Base-by-base conservation (phyloP, 1,284 basidiomycete species). In the Puccinia horiana region DNA sequence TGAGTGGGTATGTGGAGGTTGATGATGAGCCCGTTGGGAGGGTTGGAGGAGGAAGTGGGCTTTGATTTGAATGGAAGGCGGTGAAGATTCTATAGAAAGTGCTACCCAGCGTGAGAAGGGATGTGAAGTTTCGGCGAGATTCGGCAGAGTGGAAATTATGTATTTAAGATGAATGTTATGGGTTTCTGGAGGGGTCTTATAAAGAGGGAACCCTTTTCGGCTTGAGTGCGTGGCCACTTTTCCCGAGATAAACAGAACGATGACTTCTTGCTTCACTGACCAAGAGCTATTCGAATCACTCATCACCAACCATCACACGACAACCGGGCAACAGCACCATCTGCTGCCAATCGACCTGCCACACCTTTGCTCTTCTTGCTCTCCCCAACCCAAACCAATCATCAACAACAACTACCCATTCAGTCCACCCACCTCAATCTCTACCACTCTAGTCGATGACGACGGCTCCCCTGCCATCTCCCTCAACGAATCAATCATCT, bases 251-350 rank as follows among this genome's bases (percentile, higher is more conserved):
- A 32, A 29, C 11, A 26, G 56, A 58, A 29, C 29, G 56, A 29
- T 23, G 56, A 26, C 65, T 4, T 26, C 63, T 20, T 67, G 37
- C 6, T 69, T 72, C 67, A 80, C 77, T 14, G 65, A 80, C 29
- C 49, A 44, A 14, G 77, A 80, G 29, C 54, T 80, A 2, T 0
- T 80, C 35, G 77, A 80, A 37, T 80, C 77, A 35, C 65, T 80
- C 18, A 65, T 61, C 37, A 18, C 37, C 11, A 47, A 23, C 9
- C 18, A 67, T n/a, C 72, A 67, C 11, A 35, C 49, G 42, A 29
- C n/a, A 42, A 8, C 29, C 18, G 70, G 20, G 18, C 69, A 70
- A 20, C 63, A 54, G 4, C 49, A 73, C 52, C 78, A 56, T 29
- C 77, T 44, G 26, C 37, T 14, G 35, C 44, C 69, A 11, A 61